Conservation (phyloP, 371 early-diverging fungal species). For the Apophysomyces variabilis region DNA sequence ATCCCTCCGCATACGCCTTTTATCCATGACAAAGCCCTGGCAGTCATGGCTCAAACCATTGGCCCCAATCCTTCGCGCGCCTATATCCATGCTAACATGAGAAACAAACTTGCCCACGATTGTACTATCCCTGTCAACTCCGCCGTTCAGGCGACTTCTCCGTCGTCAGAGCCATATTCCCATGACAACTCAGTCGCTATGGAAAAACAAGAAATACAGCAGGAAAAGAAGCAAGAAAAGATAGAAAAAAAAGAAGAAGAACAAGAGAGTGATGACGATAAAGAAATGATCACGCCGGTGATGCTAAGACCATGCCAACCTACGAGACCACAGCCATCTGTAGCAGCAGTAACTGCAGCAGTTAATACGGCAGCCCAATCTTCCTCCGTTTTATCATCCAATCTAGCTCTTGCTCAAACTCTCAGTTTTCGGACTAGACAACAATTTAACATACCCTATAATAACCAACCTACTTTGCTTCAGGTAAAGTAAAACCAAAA, state of each 20-base stretch:
- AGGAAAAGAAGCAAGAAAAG: background rate
- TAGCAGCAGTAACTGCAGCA: too few species aligned
- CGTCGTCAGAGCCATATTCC: background rate
- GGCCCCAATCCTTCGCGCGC: slow-evolving; percentile 44
- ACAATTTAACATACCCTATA: slow-evolving; percentile 30
- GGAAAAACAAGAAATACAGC: background rate
- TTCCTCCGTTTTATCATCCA: slow-evolving; percentile 11
- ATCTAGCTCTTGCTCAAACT: slow-evolving; percentile 36
- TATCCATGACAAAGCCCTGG: slow-evolving; percentile 46
- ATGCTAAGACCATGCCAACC: slow-evolving; percentile 5
- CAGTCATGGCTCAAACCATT: slow-evolving; percentile 45
- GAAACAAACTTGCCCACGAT: slow-evolving; percentile 30
- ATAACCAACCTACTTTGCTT: slow-evolving; percentile 34
- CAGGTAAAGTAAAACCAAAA: slow-evolving; percentile 24
- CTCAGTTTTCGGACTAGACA: slow-evolving; percentile 30
- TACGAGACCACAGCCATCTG: background rate
- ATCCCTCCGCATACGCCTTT: slow-evolving; percentile 54
- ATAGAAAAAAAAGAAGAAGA: background rate
- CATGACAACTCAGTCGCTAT: background rate
- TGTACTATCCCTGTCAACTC: background rate
- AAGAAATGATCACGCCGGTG: slow-evolving; percentile 9
- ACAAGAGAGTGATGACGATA: background rate
- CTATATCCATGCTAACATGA: slow-evolving; percentile 47
- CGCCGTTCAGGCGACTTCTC: background rate
- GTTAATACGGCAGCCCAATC: background rate